These are phyloP conservation scores for Porcisia hertigi DNA, from an alignment of 208 protist genomes.

Conservation along the genomic window DNA sequence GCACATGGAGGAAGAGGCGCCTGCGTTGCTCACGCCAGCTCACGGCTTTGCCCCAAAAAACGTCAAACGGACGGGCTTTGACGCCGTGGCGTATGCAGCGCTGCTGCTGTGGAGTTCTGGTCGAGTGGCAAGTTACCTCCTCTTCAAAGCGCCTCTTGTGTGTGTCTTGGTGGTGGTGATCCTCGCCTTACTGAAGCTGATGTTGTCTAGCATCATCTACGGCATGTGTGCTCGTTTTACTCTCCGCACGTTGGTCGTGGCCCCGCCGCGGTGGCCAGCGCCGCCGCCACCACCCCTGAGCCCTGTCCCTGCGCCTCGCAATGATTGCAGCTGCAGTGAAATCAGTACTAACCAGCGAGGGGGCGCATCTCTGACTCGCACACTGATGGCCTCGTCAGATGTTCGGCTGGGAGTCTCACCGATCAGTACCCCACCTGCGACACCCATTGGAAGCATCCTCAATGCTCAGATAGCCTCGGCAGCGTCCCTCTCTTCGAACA, in stretches of 20 bases:
- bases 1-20: constrained; percentile 2
- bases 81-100: constrained; percentile 45
- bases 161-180: constrained; percentile 24
- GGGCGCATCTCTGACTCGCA: neutral
- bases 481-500: neutral
- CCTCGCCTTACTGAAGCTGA: constrained; percentile 32
- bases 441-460: neutral
- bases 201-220: constrained; percentile 13
- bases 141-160: constrained; percentile 30
- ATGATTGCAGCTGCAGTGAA: neutral
- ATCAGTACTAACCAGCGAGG: neutral
- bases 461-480: neutral
- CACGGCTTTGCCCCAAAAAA: constrained; percentile 50
- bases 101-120: constrained; percentile 47
- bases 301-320: neutral
- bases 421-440: constrained; percentile 7
- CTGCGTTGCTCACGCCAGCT: constrained; percentile 32
- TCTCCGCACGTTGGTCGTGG: constrained; percentile 10
- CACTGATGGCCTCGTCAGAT: neutral
- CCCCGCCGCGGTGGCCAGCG: constrained; percentile 5
- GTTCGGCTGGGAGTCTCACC: constrained; percentile 15
- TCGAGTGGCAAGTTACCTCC: constrained; percentile 28
- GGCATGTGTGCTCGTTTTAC: constrained; percentile 20
- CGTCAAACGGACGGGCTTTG: constrained; percentile 39
- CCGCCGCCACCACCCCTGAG: neutral